These are phyloP conservation scores for Erysimum cheiranthoides DNA, from an alignment of 345 rosid species.

Conservation along the genomic window DNA sequence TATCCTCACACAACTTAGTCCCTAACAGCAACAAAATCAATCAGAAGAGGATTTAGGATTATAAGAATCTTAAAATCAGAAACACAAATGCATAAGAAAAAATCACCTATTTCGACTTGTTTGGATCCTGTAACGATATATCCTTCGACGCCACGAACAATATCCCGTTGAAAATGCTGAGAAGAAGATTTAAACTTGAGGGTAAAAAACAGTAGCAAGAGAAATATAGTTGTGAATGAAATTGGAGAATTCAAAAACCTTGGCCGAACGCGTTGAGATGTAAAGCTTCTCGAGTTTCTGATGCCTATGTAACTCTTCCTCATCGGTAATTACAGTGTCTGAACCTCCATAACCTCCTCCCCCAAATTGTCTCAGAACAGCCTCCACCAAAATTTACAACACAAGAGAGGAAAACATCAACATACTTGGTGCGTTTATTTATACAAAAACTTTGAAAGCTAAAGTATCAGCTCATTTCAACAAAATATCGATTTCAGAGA, in stretches of 20 bases:
- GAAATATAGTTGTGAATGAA: background rate
- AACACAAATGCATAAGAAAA: conserved; percentile 16
- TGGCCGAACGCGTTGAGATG: conserved; percentile 86
- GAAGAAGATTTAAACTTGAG: conserved; percentile 24
- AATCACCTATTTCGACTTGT: conserved; percentile 88
- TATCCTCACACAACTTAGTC: conserved; percentile 83
- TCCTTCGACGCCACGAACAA: conserved; percentile 95
- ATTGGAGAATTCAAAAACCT: conserved; percentile 55
- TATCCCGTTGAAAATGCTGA: conserved; percentile 92
- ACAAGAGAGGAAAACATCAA: conserved; percentile 25
- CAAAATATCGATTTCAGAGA: background rate
- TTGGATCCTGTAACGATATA: conserved; percentile 82
- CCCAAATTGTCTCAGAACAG: conserved; percentile 92
- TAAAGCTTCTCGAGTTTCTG: conserved; percentile 92
- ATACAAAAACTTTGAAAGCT: conserved; percentile 12
- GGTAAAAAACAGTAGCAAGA: conserved; percentile 12
- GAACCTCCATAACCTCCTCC: conserved; percentile 88
- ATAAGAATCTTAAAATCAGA: conserved; percentile 5
- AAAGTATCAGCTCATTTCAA: background rate
- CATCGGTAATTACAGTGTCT: conserved; percentile 70
- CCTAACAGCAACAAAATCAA: conserved; percentile 49
- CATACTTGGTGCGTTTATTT: background rate
- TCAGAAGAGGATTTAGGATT: background rate
- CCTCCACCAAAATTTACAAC: conserved; percentile 51
- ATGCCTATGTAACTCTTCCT: conserved; percentile 76